Evolutionary conservation across 2,329 filamentous ascomycete species (phyloP).

Genomic region (Aspergillus viridinutans): DNA sequence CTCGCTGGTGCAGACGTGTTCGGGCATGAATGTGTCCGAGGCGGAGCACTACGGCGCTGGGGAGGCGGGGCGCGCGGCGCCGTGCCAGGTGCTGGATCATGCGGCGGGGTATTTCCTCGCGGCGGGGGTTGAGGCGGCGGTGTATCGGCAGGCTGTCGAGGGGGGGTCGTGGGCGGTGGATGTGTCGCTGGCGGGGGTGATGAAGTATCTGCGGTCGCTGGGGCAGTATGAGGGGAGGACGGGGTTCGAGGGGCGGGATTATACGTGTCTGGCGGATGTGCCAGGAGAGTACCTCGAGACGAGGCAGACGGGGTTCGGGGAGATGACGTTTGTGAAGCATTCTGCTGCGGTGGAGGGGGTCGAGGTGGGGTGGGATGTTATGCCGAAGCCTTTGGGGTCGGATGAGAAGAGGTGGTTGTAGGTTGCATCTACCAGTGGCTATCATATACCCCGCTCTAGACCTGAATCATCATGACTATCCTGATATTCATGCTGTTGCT

Average conservation of each 20-base stretch:
- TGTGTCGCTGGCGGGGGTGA: conserved; percentile 53
- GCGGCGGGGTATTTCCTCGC: conserved; percentile 54
- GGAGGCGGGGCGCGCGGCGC: conserved; percentile 41
- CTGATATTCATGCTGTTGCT: no score
- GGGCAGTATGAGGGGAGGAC: conserved; percentile 46
- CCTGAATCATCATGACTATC: neutral
- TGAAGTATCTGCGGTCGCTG: conserved; percentile 54
- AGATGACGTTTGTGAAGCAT: conserved; percentile 47
- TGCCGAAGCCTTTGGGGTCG: conserved; percentile 49
- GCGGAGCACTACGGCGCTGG: conserved; percentile 43
- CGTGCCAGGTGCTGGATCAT: conserved; percentile 57
- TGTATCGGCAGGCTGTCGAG: conserved; percentile 45
- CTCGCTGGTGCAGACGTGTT: conserved; percentile 53
- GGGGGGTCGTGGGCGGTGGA: conserved; percentile 51
- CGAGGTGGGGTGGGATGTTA: conserved; percentile 47
- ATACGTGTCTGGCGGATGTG: conserved; percentile 27
- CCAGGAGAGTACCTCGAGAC: conserved; percentile 41
- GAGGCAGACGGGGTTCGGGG: conserved; percentile 44
- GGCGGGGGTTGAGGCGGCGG: conserved; percentile 49
- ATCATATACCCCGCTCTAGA: neutral
- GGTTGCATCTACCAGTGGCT: neutral
- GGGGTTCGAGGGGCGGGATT: conserved; percentile 43
- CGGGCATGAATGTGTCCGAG: conserved; percentile 55
- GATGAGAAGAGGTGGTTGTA: conserved; percentile 30
- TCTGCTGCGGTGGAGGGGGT: conserved; percentile 46